phyloP scores from a whole-genome alignment of 2,329 filamentous ascomycete genomes.

The Aspergillus fructus region DNA sequence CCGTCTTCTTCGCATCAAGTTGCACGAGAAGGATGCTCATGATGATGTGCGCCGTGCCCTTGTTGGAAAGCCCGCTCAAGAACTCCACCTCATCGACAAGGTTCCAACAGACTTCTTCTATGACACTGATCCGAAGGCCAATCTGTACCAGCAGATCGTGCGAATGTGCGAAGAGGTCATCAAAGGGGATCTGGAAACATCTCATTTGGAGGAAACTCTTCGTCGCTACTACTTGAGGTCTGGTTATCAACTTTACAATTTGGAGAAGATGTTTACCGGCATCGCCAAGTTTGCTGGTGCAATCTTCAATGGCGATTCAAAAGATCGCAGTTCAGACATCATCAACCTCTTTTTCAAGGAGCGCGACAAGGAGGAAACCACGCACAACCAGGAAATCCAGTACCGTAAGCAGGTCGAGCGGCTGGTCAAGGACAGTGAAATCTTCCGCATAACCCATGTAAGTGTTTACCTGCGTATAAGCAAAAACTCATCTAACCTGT shows the following conservation, averaged over 20 bases:
- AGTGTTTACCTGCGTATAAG: constrained; percentile 43
- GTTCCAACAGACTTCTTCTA: constrained; percentile 72
- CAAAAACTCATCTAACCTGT: constrained; percentile 25
- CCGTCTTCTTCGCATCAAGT: constrained; percentile 79
- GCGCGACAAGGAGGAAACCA: constrained; percentile 79
- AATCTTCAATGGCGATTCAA: constrained; percentile 82
- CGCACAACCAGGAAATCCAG: constrained; percentile 84
- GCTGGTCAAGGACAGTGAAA: constrained; percentile 85
- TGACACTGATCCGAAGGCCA: constrained; percentile 61
- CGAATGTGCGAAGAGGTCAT: constrained; percentile 85
- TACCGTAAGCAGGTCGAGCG: constrained; percentile 91
- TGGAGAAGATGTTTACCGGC: constrained; percentile 82
- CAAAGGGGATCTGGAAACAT: constrained; percentile 76
- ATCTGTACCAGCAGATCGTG: constrained; percentile 83
- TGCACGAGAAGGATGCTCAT: constrained; percentile 69
- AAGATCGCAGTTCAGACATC: constrained; percentile 91
- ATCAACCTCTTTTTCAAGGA: constrained; percentile 82
- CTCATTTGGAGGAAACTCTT: constrained; percentile 82
- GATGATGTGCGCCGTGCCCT: constrained; percentile 72
- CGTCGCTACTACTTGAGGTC: constrained; percentile 87
- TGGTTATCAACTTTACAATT: constrained; percentile 90
- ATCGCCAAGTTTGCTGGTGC: constrained; percentile 76
- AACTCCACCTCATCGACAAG: constrained; percentile 81
- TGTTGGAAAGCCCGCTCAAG: constrained; percentile 74
- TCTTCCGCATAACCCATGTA: constrained; percentile 90